phyloP scores from a whole-genome alignment of 23 red algal species.

The Gracilaria domingensis region DNA sequence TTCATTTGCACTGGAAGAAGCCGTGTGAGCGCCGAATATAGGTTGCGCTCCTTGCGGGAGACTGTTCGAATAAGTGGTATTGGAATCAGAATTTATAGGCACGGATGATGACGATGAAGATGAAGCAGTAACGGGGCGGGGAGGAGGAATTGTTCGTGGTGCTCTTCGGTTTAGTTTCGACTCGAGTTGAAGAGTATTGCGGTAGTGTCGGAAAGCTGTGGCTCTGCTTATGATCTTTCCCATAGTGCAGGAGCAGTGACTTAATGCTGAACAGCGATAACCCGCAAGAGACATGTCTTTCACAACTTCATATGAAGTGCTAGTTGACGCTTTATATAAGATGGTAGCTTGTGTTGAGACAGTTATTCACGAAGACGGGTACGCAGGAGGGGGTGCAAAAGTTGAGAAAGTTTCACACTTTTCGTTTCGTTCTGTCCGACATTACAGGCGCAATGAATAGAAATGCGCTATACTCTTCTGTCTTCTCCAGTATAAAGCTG shows the following conservation, averaged over 20 bases:
- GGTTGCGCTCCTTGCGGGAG: no score
- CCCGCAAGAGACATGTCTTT: not conserved
- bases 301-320: no score
- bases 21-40: no score
- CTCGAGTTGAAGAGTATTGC: not conserved
- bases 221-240: not conserved
- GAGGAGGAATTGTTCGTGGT: not conserved
- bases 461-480: not conserved
- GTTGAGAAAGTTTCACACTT: not conserved
- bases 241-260: not conserved
- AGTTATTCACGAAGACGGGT: no score
- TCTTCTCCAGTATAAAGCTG: no score
- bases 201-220: not conserved
- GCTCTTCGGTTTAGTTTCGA: not conserved
- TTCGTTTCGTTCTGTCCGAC: not conserved
- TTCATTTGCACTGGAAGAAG: no score
- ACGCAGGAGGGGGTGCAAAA: no score
- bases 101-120: not conserved
- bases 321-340: no score
- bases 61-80: no score
- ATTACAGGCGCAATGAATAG: no score
- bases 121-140: not conserved
- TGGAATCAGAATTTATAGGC: no score
- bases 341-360: no score
- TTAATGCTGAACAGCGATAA: not conserved